Evolutionary conservation across 208 protist species (phyloP).

Genomic region (Leishmania amazonensis): DNA sequence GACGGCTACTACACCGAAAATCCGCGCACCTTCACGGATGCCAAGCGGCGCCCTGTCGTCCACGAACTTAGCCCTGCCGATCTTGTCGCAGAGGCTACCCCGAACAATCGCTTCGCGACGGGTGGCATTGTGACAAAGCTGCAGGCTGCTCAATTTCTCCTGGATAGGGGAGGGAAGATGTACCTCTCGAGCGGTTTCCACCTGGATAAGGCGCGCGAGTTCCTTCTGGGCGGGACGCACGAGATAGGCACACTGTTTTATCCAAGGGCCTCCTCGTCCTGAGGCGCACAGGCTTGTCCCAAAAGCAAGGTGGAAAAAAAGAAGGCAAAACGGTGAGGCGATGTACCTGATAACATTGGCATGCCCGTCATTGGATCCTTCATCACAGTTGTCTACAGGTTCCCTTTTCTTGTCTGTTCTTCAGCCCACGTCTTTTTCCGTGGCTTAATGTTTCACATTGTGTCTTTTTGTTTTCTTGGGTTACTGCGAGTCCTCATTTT

Average conservation of each 20-base stretch:
- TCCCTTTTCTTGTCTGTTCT: no score
- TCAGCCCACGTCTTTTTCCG: no score
- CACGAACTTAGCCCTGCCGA: conserved; percentile 18
- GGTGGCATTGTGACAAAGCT: conserved; percentile 51
- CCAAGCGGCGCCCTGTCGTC: conserved; percentile 27
- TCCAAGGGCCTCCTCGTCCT: background rate
- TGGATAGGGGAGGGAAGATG: conserved; percentile 30
- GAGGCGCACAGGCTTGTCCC: background rate
- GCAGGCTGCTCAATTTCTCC: conserved; percentile 38
- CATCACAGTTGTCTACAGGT: no score
- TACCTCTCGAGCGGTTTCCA: conserved; percentile 37
- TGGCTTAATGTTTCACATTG: no score
- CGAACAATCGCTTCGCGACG: conserved; percentile 36
- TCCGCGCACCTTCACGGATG: conserved; percentile 38
- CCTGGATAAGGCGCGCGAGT: conserved; percentile 24
- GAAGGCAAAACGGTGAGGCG: no score
- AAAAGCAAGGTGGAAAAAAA: no score
- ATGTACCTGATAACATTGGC: no score
- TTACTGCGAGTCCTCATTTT: no score
- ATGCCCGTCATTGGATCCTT: no score
- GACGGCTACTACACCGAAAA: conserved; percentile 79
- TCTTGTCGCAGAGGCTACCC: conserved; percentile 28
- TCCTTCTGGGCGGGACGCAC: conserved; percentile 22
- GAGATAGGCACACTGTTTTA: conserved; percentile 29
- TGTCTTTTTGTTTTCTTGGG: no score